A percentile compares a stretch with the other conserved stretches of the same genome.
Conservation (phyloP, 73 alveolate genomes). For the Tetrahymena thermophila region DNA sequence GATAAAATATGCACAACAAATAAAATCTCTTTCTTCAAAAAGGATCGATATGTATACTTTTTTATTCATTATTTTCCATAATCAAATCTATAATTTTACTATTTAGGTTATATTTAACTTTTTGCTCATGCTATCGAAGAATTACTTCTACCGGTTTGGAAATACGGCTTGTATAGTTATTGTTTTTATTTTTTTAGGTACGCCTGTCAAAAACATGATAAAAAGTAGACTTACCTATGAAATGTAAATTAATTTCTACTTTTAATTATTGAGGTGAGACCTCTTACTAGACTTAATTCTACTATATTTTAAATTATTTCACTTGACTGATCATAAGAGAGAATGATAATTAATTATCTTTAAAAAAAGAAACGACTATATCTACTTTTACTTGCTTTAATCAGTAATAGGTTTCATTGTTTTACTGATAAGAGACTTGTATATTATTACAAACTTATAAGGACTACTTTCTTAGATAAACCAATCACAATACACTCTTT, state of each 20-base stretch:
- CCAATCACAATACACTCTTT: neutral
- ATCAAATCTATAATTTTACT: neutral
- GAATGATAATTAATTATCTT: neutral
- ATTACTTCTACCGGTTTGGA: neutral
- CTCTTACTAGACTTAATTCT: neutral
- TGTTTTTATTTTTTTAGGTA: neutral
- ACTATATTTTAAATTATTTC: neutral
- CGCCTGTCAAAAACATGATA: neutral
- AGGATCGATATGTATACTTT: neutral
- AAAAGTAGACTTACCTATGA: neutral
- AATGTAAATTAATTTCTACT: neutral
- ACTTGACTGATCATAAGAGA: neutral
- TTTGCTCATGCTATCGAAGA: neutral
- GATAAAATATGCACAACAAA: neutral
- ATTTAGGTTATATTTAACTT: neutral
- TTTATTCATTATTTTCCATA: neutral
- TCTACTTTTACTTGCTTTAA: neutral
- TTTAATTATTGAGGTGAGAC: neutral
- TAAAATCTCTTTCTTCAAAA: neutral
- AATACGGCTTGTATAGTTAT: neutral
- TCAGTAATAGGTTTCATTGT: neutral
- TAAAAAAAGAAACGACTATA: neutral
- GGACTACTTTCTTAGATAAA: neutral
- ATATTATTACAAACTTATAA: neutral
- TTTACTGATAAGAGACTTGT: neutral